phyloP scores from a whole-genome alignment of 116 monocot species.

The Phalaenopsis hybrid region DNA sequence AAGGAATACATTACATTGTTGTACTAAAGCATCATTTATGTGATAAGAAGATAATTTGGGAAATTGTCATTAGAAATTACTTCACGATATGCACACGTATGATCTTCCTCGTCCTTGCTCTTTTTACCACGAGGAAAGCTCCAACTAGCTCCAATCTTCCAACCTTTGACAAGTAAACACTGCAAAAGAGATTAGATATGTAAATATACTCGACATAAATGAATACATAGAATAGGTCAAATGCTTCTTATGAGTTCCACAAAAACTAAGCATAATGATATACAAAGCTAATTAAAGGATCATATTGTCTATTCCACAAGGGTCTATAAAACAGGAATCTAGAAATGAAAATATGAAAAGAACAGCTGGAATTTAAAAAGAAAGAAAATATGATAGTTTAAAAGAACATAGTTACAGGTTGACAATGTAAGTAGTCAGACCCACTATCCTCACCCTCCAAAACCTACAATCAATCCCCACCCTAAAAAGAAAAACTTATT shows the following conservation, averaged over 20 bases:
- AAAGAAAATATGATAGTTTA: neutral
- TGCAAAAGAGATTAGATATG: conserved; percentile 19
- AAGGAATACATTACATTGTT: neutral
- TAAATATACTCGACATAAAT: neutral
- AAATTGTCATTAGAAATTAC: conserved; percentile 28
- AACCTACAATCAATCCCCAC: neutral
- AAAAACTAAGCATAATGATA: neutral
- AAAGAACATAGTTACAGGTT: neutral
- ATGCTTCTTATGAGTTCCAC: neutral
- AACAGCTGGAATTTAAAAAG: neutral
- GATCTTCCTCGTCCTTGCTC: conserved; percentile 93
- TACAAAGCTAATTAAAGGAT: neutral
- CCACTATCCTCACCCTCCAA: neutral
- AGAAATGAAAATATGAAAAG: neutral
- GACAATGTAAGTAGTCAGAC: neutral
- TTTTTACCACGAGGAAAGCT: conserved; percentile 99
- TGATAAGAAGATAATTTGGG: neutral
- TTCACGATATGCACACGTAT: conserved; percentile 82
- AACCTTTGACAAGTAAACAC: conserved; percentile 46
- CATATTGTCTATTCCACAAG: neutral
- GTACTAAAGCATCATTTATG: neutral
- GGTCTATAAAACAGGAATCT: neutral
- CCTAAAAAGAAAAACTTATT: neutral
- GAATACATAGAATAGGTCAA: neutral
- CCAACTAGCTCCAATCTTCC: conserved; percentile 94